Evolutionary conservation across 2,329 filamentous ascomycete species (phyloP), one percentile per base, ranked within the genome.

Genomic region (Orbilia quercus): DNA sequence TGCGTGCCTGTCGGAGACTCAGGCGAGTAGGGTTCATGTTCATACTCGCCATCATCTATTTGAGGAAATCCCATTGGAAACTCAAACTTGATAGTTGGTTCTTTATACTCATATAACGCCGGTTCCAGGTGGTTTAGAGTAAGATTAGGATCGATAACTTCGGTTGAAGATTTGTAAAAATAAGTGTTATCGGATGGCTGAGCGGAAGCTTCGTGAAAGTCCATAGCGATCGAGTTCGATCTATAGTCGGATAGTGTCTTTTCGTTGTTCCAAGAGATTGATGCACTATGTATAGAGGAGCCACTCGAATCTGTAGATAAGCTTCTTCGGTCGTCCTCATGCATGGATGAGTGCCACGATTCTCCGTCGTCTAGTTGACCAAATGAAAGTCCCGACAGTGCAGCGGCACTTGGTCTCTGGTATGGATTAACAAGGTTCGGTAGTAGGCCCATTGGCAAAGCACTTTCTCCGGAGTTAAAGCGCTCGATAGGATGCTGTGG

Each of bases 131-230:
- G 51, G 18, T 73, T 73, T 47, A 66, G 38, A 5, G 60, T 73
- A 31, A 73, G 60, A 25, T 60, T 62, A n/a, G 69, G 69, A 18
- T 73, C 69, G n/a, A 73, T 73, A 36, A 62, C 69, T 42, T 62
- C 54, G 14, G 59, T 44, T 20, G 64, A 45, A 2, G 53, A 44
- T 22, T 73, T 73, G 28, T 40, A 73, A 28, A 42, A 12, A 16
- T 64, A 71, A 11, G 38, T 22, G 20, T 59, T 54, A 7, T 60
- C 54, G 1, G 34, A 23, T 7, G 59, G 34, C n/a, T 53, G 55
- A 4, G 14, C 28, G 0, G 66, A 20, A 16, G 67, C 4, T 34
- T 72, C 67, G 7, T 54, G 59, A 59, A 54, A 72, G n/a, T 47
- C 25, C 36, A 72, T 53, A 0, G 59, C 18, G 20, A 73, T 66